Conservation (phyloP, 768 basidiomycete genomes). For the Auricularia cornea region DNA sequence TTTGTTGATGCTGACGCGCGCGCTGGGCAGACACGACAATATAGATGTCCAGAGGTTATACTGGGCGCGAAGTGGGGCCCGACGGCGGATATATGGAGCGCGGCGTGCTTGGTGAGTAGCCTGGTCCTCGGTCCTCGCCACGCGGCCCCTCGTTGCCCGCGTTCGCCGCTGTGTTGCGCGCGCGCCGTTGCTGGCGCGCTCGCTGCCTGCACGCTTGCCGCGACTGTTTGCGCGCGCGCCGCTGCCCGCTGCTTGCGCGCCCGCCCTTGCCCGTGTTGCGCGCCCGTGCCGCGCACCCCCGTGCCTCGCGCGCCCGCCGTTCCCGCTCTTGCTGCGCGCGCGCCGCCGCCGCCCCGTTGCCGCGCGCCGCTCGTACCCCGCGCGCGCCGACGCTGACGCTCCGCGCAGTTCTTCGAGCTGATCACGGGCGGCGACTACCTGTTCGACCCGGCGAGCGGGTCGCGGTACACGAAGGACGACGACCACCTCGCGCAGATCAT, state of each 20-base stretch:
- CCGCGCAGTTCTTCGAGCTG: conserved; percentile 77
- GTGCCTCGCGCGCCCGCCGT: too few relatives aligned
- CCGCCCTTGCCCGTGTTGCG: too few relatives aligned
- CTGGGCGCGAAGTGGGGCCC: conserved; percentile 61
- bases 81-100: conserved; percentile 6
- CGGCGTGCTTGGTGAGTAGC: conserved; percentile 5
- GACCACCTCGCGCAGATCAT: conserved; percentile 98
- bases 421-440: conserved; percentile 96
- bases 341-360: too few relatives aligned
- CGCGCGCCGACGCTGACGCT: background rate
- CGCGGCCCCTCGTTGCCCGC: background rate
- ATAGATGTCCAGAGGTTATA: conserved; percentile 96
- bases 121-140: background rate
- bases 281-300: too few relatives aligned
- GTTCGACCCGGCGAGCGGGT: conserved; percentile 93
- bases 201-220: too few relatives aligned
- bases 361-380: too few relatives aligned
- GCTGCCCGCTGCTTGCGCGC: too few relatives aligned
- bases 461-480: conserved; percentile 93
- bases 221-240: too few relatives aligned
- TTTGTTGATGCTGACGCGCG: background rate
- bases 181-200: too few relatives aligned
- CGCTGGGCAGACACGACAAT: conserved; percentile 71
- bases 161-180: too few relatives aligned
- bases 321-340: too few relatives aligned